phyloP scores from a whole-genome alignment of 176 grass and related monocot species.

The Zoysia japonica region DNA sequence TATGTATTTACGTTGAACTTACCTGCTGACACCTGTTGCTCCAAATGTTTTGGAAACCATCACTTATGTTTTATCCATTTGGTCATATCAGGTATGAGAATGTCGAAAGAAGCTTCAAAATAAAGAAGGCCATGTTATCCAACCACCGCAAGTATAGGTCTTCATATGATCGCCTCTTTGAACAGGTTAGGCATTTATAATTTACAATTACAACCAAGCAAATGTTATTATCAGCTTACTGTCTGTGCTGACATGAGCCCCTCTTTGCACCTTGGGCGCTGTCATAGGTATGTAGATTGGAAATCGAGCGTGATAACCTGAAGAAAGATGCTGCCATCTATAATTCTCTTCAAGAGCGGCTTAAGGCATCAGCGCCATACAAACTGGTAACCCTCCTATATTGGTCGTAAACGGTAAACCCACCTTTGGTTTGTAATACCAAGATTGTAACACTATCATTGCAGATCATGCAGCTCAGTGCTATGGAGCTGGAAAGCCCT shows the following conservation, averaged over 20 bases:
- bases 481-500: conserved; percentile 41
- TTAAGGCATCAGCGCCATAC: conserved; percentile 67
- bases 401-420: not conserved
- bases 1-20: conserved; percentile 45
- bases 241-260: not conserved
- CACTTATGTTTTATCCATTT: not conserved
- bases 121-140: conserved; percentile 86
- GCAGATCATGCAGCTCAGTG: conserved; percentile 63
- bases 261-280: not conserved
- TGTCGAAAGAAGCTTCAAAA: conserved; percentile 78
- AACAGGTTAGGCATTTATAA: conserved; percentile 61
- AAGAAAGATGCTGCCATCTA: conserved; percentile 76
- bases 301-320: conserved; percentile 72
- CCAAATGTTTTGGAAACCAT: conserved; percentile 2
- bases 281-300: conserved; percentile 70
- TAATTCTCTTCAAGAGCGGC: conserved; percentile 67
- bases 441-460: conserved; percentile 7
- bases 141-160: conserved; percentile 58
- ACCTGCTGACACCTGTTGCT: conserved; percentile 12
- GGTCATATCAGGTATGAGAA: conserved; percentile 54
- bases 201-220: not conserved
- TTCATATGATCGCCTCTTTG: conserved; percentile 72
- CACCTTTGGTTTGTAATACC: not conserved
- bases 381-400: conserved; percentile 53
- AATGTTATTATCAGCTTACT: not conserved